Conservation (phyloP, 192 early-diverging fungal species). For the Phycomyces blakesleeanus region DNA sequence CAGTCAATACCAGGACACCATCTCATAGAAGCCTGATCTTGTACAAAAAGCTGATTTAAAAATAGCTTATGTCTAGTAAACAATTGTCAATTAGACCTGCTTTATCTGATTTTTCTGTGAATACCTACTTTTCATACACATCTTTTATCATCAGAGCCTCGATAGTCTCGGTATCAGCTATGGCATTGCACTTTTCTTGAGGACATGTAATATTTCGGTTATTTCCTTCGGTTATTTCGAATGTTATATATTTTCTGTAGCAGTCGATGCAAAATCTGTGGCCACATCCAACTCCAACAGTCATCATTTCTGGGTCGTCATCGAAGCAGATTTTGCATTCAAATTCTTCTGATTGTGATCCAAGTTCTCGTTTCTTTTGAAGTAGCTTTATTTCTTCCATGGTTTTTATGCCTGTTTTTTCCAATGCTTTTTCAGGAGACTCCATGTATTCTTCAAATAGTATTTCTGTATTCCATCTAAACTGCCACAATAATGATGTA, state of each 20-base stretch:
- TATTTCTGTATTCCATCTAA: conserved; percentile 85
- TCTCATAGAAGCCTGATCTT: conserved; percentile 73
- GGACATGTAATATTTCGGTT: conserved; percentile 85
- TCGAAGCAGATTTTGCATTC: conserved; percentile 91
- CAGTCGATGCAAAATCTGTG: conserved; percentile 89
- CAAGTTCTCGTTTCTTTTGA: conserved; percentile 20
- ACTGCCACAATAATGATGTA: conserved; percentile 73
- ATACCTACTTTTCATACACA: conserved; percentile 55
- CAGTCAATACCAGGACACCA: conserved; percentile 99
- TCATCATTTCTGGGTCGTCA: conserved; percentile 54
- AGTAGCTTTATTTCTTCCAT: neutral
- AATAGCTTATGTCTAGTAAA: conserved; percentile 64
- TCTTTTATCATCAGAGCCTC: conserved; percentile 58
- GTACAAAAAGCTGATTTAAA: conserved; percentile 90
- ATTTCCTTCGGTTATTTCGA: conserved; percentile 92
- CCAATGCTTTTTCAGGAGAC: conserved; percentile 52
- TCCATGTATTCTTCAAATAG: conserved; percentile 82
- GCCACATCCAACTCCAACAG: conserved; percentile 77
- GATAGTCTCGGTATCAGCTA: conserved; percentile 82
- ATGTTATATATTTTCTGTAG: conserved; percentile 77
- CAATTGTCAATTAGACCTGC: too few species aligned
- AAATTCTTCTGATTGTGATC: conserved; percentile 41
- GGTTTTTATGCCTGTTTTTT: conserved; percentile 56
- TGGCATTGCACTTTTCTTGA: conserved; percentile 68
- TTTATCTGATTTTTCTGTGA: too few species aligned